These are phyloP conservation scores for Alternaria tenuissima DNA, from an alignment of 2,329 filamentous ascomycete species.

Conservation along the genomic window DNA sequence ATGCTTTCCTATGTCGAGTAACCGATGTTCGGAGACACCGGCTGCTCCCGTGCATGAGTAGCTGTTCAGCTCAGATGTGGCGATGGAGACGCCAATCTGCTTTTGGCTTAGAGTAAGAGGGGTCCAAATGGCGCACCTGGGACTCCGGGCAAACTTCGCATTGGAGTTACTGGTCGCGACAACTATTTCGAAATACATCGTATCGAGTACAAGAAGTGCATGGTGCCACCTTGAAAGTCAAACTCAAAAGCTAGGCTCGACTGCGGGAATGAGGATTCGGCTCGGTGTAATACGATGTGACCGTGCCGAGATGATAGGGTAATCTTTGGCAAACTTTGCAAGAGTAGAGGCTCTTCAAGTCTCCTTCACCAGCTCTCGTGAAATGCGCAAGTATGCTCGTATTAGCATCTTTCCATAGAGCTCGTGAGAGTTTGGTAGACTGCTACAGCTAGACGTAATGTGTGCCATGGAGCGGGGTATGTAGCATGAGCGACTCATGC, in stretches of 20 bases:
- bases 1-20: too few species aligned
- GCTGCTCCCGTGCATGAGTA: too few species aligned
- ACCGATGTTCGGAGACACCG: too few species aligned
- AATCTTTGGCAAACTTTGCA: background rate
- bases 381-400: background rate
- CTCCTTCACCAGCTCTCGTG: background rate
- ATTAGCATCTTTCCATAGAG: background rate
- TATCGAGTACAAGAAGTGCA: background rate
- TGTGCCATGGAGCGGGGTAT: background rate
- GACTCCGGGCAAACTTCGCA: background rate
- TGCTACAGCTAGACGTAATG: constrained; percentile 2
- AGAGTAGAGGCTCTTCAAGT: background rate
- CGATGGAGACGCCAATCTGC: too few species aligned
- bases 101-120: background rate
- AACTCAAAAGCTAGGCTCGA: background rate
- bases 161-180: too few species aligned
- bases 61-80: too few species aligned
- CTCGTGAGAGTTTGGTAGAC: background rate
- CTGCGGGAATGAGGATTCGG: background rate
- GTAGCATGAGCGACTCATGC: background rate
- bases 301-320: background rate
- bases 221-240: background rate
- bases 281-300: background rate
- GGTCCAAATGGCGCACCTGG: too few species aligned
- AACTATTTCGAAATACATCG: too few species aligned